Conservation (phyloP, 805 yeast genomes). For the Ogataea parapolymorpha region DNA sequence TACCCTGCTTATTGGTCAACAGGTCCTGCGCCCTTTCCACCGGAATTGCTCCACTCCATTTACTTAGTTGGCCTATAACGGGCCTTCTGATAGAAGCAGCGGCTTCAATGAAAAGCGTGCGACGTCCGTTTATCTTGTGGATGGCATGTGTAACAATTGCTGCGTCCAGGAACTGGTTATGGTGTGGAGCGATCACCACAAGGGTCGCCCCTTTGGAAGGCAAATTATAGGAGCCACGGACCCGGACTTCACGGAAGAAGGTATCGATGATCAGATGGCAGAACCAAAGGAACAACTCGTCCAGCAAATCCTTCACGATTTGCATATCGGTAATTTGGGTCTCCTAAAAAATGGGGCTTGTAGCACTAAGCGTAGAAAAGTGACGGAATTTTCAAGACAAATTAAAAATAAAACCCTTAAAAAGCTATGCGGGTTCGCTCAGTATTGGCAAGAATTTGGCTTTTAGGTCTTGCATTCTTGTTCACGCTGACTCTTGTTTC, state of each 20-base stretch:
- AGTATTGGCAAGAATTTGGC: neutral
- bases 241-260: constrained; percentile 85
- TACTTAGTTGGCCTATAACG: constrained; percentile 74
- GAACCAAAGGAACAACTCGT: constrained; percentile 32
- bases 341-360: neutral
- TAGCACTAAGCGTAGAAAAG: neutral
- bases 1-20: constrained; percentile 60
- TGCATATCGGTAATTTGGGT: constrained; percentile 2
- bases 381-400: neutral
- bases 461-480: neutral
- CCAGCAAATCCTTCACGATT: constrained; percentile 8
- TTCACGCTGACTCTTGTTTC: neutral
- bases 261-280: constrained; percentile 35
- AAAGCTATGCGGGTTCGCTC: constrained; percentile 7
- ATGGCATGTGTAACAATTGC: constrained; percentile 75
- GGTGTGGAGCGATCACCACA: constrained; percentile 96
- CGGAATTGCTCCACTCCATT: constrained; percentile 78
- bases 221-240: constrained; percentile 77
- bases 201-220: constrained; percentile 78
- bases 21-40: constrained; percentile 91
- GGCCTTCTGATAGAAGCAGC: constrained; percentile 64
- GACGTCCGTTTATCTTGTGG: constrained; percentile 57
- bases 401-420: neutral
- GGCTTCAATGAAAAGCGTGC: constrained; percentile 82
- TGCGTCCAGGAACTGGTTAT: constrained; percentile 76